Conservation (phyloP, 2,329 filamentous ascomycete genomes). For the Pestalotiopsis sp. region DNA sequence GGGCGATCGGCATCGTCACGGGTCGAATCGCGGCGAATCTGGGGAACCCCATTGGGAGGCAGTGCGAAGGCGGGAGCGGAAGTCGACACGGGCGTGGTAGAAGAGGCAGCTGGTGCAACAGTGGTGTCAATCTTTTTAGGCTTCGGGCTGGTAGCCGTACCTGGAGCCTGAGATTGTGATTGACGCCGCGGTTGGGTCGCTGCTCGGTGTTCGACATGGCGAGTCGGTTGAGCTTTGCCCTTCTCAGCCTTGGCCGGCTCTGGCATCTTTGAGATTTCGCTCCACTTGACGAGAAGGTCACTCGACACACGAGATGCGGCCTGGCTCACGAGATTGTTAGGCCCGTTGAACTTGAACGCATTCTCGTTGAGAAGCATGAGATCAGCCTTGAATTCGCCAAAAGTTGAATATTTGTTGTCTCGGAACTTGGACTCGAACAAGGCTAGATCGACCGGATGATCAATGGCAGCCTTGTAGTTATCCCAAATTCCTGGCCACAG, state of each 20-base stretch:
- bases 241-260: conserved; percentile 67
- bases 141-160: conserved; percentile 35
- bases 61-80: conserved; percentile 71
- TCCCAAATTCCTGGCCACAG: conserved; percentile 76
- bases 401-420: conserved; percentile 65
- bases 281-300: conserved; percentile 49
- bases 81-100: conserved; percentile 38
- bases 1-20: conserved; percentile 77
- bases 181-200: conserved; percentile 34
- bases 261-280: conserved; percentile 42
- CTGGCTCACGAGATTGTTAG: conserved; percentile 71
- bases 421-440: conserved; percentile 83
- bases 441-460: conserved; percentile 80
- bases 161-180: conserved; percentile 14
- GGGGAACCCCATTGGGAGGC: conserved; percentile 74
- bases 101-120: conserved; percentile 22
- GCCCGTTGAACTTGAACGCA: conserved; percentile 80
- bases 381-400: conserved; percentile 76
- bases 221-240: conserved; percentile 47
- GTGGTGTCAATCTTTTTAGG: conserved; percentile 32
- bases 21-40: conserved; percentile 84
- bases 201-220: conserved; percentile 47
- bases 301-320: conserved; percentile 59
- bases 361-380: conserved; percentile 81
- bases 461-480: conserved; percentile 70